Percentiles rank a stretch among this genome's conserved stretches.
phyloP scores from a whole-genome alignment of 768 basidiomycete species.

The Phylloporus arenicola region DNA sequence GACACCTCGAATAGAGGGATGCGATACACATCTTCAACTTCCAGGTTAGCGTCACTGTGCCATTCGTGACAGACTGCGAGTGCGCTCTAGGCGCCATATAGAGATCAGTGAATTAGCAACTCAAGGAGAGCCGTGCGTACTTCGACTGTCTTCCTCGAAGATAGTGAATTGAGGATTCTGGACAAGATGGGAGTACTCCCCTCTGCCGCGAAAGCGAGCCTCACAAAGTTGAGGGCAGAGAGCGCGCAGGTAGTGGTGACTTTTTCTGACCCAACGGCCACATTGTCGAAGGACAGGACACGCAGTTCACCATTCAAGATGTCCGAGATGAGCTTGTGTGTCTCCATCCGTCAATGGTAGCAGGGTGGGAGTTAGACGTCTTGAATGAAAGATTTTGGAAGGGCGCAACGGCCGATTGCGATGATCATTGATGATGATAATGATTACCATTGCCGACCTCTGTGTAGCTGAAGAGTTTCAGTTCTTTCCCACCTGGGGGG shows the following conservation, averaged over 20 bases:
- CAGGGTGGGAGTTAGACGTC: background rate
- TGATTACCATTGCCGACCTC: background rate
- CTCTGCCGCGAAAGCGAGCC: slow-evolving; percentile 35
- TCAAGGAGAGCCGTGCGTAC: slow-evolving; percentile 1
- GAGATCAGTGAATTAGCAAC: background rate
- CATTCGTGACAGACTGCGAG: slow-evolving; percentile 46
- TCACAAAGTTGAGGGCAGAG: slow-evolving; percentile 54
- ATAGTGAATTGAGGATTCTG: slow-evolving; percentile 9
- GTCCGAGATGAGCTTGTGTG: slow-evolving; percentile 11
- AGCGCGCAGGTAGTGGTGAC: slow-evolving; percentile 45
- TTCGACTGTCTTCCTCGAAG: slow-evolving; percentile 15
- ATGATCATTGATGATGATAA: slow-evolving; percentile 1
- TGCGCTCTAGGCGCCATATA: slow-evolving; percentile 38
- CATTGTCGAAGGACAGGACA: slow-evolving; percentile 39
- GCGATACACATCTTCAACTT: slow-evolving; percentile 45
- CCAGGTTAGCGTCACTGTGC: slow-evolving; percentile 39
- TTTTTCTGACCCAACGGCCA: slow-evolving; percentile 33
- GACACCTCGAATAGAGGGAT: slow-evolving; percentile 44
- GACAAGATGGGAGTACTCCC: slow-evolving; percentile 3
- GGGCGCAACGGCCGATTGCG: slow-evolving; percentile 1
- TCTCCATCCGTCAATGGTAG: slow-evolving; percentile 7
- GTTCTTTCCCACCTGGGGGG: background rate
- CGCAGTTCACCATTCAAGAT: slow-evolving; percentile 27
- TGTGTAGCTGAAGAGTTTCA: too few species aligned
- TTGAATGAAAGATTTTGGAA: slow-evolving; percentile 1